phyloP scores from a whole-genome alignment of 169 alveolate species.

The Babesia ovata region DNA sequence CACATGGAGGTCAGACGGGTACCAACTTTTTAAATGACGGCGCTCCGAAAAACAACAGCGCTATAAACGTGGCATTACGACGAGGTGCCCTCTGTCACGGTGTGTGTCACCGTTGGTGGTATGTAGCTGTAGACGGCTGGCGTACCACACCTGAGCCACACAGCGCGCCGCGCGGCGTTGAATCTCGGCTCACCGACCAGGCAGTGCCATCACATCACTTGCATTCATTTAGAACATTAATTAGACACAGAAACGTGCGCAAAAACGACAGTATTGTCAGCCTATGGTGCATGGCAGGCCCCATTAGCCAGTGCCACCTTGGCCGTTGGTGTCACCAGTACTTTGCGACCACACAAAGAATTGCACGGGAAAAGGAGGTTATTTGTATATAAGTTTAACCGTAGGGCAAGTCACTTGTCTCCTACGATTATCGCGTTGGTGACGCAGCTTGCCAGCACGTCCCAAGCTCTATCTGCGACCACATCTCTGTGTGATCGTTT shows the following conservation, averaged over 20 bases:
- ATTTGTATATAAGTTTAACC: not conserved
- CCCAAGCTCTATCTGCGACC: conserved; percentile 6
- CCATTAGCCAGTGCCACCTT: conserved; percentile 55
- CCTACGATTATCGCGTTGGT: not conserved
- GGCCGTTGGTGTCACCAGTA: conserved; percentile 28
- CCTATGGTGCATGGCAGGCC: conserved; percentile 67
- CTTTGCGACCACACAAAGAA: conserved; percentile 13
- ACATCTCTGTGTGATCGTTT: conserved; percentile 11
- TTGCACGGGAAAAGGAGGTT: not conserved
- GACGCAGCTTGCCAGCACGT: not conserved
- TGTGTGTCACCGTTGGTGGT: no score
- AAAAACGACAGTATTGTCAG: not conserved
- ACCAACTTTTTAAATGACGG: no score
- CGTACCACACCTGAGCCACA: not conserved
- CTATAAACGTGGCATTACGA: no score
- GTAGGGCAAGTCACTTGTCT: not conserved
- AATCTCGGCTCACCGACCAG: not conserved
- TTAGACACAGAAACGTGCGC: not conserved
- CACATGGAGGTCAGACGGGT: no score
- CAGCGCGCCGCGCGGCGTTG: not conserved
- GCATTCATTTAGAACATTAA: not conserved
- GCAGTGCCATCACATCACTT: no score
- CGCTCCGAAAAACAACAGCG: no score
- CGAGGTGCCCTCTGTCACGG: no score
- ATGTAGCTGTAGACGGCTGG: no score